phyloP scores from a whole-genome alignment of 2,329 filamentous ascomycete species.

The Pseudocercospora pini-densiflorae region DNA sequence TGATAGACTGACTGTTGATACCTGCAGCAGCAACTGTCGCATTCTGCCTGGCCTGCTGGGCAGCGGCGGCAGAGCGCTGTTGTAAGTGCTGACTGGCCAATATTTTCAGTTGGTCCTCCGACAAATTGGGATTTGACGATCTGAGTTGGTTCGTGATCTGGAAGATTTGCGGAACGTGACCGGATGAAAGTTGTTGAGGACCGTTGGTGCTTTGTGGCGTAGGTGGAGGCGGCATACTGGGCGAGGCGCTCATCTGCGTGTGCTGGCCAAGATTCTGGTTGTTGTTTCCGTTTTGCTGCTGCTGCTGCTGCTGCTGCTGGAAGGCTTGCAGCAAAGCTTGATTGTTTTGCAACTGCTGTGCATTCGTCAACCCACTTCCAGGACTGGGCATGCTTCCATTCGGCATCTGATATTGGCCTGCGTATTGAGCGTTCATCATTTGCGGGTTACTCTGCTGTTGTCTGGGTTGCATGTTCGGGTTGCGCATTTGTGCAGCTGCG shows the following conservation, averaged over 20 bases:
- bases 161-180: constrained; percentile 60
- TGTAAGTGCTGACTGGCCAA: constrained; percentile 54
- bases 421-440: constrained; percentile 34
- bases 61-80: constrained; percentile 33
- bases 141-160: constrained; percentile 59
- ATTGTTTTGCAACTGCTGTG: constrained; percentile 40
- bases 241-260: constrained; percentile 37
- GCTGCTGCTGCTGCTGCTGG: constrained; percentile 33
- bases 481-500: constrained; percentile 15
- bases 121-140: constrained; percentile 55
- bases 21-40: constrained; percentile 46
- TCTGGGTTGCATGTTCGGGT: constrained; percentile 31
- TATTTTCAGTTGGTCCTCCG: constrained; percentile 59
- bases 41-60: constrained; percentile 41
- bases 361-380: constrained; percentile 36
- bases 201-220: constrained; percentile 33
- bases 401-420: constrained; percentile 35
- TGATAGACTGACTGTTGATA: constrained; percentile 27
- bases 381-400: constrained; percentile 38
- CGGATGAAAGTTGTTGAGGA: constrained; percentile 56
- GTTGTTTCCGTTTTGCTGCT: constrained; percentile 28
- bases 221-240: constrained; percentile 44
- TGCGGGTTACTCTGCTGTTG: constrained; percentile 34
- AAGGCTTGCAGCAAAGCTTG: constrained; percentile 38
- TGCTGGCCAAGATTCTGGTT: constrained; percentile 29